Evolutionary conservation across 441 rosid species (phyloP), one percentile per base, ranked within the genome.

Genomic region (Bocquillonia castaneifolia): DNA sequence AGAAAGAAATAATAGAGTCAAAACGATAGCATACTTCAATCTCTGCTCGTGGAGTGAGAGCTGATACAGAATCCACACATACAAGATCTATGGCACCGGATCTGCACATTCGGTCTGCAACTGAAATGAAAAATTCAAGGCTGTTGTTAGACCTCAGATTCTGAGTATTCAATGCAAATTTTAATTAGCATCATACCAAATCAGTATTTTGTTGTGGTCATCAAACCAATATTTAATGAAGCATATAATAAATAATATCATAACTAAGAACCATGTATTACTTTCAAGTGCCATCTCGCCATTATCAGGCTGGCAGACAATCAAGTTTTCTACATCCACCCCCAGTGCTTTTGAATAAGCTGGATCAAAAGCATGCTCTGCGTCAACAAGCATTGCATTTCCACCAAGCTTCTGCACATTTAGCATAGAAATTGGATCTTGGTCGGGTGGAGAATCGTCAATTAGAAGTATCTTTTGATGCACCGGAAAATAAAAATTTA

Each of bases 331-430:
- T 23, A 90, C 97, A 81, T 90, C 94, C 58, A 93, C 96, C 7
- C 98, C 97, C 70, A 93, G 40, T 60, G 98, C 90, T 81, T 88
- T 92, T 57, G 98, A 92, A 82, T 92, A 92, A 42, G 98, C 74
- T 42, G 97, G 97, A 82, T 93, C 98, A 84, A 93, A 93, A 74
- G 98, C 98, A 75, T 93, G 98, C 81, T 93, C 98, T 56, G 98
- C 98, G 78, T 90, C 97, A 77, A 93, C 97, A 79, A 90, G 98
- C 97, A 90, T 93, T 14, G 98, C 97, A 76, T 88, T 89, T 78
- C 98, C 97, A 68, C 98, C 98, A 66, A 83, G 83, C 74, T 83
- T 93, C 98, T 93, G 93, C 76, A 80, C 15, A 64, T 57, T 63
- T 20, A 78, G 53, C 42, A 77, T 47, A 70, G 45, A 75, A 77